A percentile compares a stretch with the other conserved stretches of the same genome.
These are phyloP conservation scores for Globisporangium rhizosaccharum DNA, from an alignment of 352 stramenopile species.

Conservation along the genomic window DNA sequence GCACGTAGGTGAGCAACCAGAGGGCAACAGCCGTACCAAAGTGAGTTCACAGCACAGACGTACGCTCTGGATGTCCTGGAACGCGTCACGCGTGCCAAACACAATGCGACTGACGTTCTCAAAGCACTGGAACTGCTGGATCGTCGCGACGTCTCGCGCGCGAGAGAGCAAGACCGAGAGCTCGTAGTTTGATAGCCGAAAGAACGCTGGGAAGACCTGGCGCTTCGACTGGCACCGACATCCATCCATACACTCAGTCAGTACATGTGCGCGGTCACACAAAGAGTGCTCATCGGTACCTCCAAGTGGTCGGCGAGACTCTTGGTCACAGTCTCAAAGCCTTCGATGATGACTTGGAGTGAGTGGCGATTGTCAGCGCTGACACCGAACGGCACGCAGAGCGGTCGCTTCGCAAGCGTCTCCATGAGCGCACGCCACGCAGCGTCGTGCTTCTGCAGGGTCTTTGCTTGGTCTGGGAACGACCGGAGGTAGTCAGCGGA, in stretches of 20 bases:
- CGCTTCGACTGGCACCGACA: constrained; percentile 36
- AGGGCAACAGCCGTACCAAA: neutral
- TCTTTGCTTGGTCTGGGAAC: constrained; percentile 55
- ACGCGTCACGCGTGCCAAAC: constrained; percentile 48
- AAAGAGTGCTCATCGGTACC: constrained; percentile 13
- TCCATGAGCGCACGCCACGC: constrained; percentile 50
- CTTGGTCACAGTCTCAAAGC: constrained; percentile 46
- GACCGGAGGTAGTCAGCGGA: constrained; percentile 55
- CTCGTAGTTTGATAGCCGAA: constrained; percentile 56
- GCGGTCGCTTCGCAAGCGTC: constrained; percentile 33
- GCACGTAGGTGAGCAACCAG: neutral
- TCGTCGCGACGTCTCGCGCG: constrained; percentile 33
- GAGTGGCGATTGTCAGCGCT: constrained; percentile 38
- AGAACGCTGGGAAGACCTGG: constrained; percentile 55
- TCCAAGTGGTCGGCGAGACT: constrained; percentile 53
- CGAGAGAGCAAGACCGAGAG: constrained; percentile 47
- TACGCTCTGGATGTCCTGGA: constrained; percentile 55
- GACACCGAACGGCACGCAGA: constrained; percentile 52
- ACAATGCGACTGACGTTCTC: constrained; percentile 60
- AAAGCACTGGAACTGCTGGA: constrained; percentile 63
- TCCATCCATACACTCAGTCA: neutral
- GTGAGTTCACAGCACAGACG: constrained; percentile 1
- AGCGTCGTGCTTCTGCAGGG: constrained; percentile 44
- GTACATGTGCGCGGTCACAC: neutral
- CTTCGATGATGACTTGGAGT: constrained; percentile 35